A percentile compares a stretch with the other conserved stretches of the same genome.
phyloP scores from a whole-genome alignment of 164 flowering plant genomes.

The Hamamelis virginiana region DNA sequence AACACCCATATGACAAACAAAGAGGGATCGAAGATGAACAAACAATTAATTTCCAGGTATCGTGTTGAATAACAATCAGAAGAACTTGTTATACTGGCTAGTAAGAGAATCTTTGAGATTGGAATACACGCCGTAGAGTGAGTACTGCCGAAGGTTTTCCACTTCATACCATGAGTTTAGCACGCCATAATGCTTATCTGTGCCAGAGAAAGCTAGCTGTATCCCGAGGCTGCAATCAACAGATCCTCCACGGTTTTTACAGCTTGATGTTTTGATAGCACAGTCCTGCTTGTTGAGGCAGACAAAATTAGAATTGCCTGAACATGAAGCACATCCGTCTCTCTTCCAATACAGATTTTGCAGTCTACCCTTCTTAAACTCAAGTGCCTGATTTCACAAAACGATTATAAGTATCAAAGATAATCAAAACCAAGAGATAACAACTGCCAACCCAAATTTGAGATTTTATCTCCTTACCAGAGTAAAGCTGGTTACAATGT shows the following conservation, averaged over 20 bases:
- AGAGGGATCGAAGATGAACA: no score
- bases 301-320: slow-evolving; percentile 54
- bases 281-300: slow-evolving; percentile 92
- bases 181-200: slow-evolving; percentile 73
- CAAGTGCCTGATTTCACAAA: slow-evolving; percentile 57
- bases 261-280: slow-evolving; percentile 58
- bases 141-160: slow-evolving; percentile 76
- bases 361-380: slow-evolving; percentile 84
- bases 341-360: slow-evolving; percentile 91
- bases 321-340: slow-evolving; percentile 82
- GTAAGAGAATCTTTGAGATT: slow-evolving; percentile 71
- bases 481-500: slow-evolving; percentile 84
- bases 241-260: slow-evolving; percentile 57
- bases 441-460: background rate
- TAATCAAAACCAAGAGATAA: background rate
- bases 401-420: no score
- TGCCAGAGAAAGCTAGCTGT: slow-evolving; percentile 92
- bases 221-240: slow-evolving; percentile 94
- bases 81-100: slow-evolving; percentile 60
- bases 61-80: slow-evolving; percentile 25
- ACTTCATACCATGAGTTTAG: slow-evolving; percentile 97
- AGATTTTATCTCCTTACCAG: slow-evolving; percentile 51
- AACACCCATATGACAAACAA: no score
- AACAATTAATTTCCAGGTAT: background rate
- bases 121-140: slow-evolving; percentile 69